phyloP scores from a whole-genome alignment of 495 filamentous ascomycete genomes.

The Penicillium mononematosum region DNA sequence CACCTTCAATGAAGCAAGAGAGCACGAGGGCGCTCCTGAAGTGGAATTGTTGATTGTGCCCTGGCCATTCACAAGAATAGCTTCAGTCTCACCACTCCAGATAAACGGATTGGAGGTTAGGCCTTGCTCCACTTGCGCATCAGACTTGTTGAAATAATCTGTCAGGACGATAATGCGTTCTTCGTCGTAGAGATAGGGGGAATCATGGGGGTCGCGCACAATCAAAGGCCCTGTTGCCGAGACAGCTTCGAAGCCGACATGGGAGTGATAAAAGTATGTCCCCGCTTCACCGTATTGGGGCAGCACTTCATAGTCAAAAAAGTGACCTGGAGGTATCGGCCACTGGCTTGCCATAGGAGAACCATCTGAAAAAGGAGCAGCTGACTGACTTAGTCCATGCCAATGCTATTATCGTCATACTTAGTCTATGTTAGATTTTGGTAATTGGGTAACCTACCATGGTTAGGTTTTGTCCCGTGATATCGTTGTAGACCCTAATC shows the following conservation, averaged over 20 bases:
- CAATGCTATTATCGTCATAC: constrained; percentile 46
- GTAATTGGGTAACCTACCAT: constrained; percentile 40
- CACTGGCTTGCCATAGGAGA: constrained; percentile 53
- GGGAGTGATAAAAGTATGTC: constrained; percentile 62
- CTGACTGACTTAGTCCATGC: constrained; percentile 56
- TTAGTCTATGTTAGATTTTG: neutral
- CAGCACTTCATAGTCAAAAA: constrained; percentile 61
- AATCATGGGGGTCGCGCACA: constrained; percentile 42
- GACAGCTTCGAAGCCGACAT: constrained; percentile 56
- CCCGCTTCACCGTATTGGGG: constrained; percentile 50
- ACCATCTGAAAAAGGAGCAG: constrained; percentile 58
- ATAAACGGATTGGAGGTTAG: constrained; percentile 23
- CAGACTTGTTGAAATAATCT: constrained; percentile 51
- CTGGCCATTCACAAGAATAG: constrained; percentile 49
- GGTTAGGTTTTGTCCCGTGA: constrained; percentile 51
- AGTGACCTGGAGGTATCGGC: constrained; percentile 57
- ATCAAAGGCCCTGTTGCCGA: constrained; percentile 54
- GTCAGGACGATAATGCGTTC: constrained; percentile 53
- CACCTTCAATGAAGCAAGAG: constrained; percentile 29
- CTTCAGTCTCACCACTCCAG: constrained; percentile 39
- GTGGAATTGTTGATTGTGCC: too few relatives aligned
- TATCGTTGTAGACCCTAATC: constrained; percentile 61
- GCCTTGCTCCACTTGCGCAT: constrained; percentile 41
- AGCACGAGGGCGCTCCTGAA: too few relatives aligned
- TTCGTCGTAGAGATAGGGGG: constrained; percentile 52